Evolutionary conservation across 192 early-diverging fungal species (phyloP), one percentile per base, ranked within the genome.

Genomic region (Jimgerdemannia flammicorona): DNA sequence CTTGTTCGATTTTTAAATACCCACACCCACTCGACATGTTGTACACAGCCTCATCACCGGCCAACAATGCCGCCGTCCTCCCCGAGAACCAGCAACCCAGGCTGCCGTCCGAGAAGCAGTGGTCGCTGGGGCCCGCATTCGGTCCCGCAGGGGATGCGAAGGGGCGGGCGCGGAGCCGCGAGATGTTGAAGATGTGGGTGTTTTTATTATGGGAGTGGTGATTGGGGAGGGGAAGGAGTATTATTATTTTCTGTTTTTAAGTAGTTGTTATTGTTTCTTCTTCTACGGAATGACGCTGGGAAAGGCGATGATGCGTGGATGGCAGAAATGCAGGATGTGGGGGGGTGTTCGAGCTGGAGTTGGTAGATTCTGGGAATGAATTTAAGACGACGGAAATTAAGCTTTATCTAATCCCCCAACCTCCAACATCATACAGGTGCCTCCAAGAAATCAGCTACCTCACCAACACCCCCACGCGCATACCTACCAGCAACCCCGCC

Each of bases 131-230:
- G 6, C 49, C 67, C 9, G 40, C 67, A 9, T 68, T 14, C 40
- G 18, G 67, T 19, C 7, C 19, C 7, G 67, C 19, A 68, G 67
- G 40, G 67, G 88, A 86, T 79, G 88, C 67, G 73, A 89, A 85
- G 75, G 85, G 68, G 77, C 84, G 82, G 72, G 88, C 70, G 75
- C 93, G 90, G 66, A 92, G 90, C 72, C 84, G 89, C 70, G 89
- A 95, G 78, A 84, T 91, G 14, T 81, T 95, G 71, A 91, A 93
- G 87, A 85, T 87, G 91, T 95, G 85, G 59, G 85, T 72, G 64
- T 65, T 65, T 14, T 14, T 65, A 19, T 65, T 65, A 14, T 29
- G 29, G n/a, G n/a, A n/a, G n/a, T n/a, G n/a, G n/a, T n/a, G n/a
- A n/a, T n/a, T n/a, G n/a, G n/a, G n/a, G n/a, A n/a, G n/a, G n/a